Evolutionary conservation across 83 land plant species (phyloP).

Genomic region (Thuja plicata): DNA sequence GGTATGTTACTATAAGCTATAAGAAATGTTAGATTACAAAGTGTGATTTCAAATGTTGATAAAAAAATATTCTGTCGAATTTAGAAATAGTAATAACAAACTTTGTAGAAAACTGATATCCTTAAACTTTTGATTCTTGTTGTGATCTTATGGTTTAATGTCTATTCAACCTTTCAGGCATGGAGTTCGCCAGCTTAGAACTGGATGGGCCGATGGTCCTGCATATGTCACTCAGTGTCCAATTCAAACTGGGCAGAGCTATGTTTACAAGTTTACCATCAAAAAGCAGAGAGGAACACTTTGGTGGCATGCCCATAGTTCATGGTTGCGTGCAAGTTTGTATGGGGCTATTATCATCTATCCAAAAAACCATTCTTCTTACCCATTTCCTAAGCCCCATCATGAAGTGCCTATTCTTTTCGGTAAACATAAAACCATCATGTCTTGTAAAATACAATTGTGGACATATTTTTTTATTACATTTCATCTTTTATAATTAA

Average conservation of each 20-base stretch:
- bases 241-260: conserved; percentile 40
- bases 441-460: too few relatives aligned
- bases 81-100: too few relatives aligned
- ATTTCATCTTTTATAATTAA: too few relatives aligned
- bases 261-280: conserved; percentile 47
- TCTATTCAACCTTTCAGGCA: conserved; percentile 28
- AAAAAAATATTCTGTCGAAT: too few relatives aligned
- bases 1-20: conserved; percentile 17
- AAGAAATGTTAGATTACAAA: too few relatives aligned
- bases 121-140: too few relatives aligned
- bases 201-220: conserved; percentile 56
- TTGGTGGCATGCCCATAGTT: conserved; percentile 40
- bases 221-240: conserved; percentile 59
- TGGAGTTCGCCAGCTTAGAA: conserved; percentile 39
- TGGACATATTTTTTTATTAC: too few relatives aligned
- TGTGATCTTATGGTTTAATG: too few relatives aligned
- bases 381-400: conserved; percentile 40
- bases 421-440: conserved; percentile 15
- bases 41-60: too few relatives aligned
- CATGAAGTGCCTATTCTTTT: conserved; percentile 40
- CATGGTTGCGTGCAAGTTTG: conserved; percentile 33
- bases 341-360: conserved; percentile 38
- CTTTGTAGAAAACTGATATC: too few relatives aligned
- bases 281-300: conserved; percentile 46
- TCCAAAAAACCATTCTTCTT: conserved; percentile 25